Percentiles rank a stretch among this genome's conserved stretches.
phyloP scores from a whole-genome alignment of 2,329 filamentous ascomycete genomes.

The Cladophialophora chaetospira region DNA sequence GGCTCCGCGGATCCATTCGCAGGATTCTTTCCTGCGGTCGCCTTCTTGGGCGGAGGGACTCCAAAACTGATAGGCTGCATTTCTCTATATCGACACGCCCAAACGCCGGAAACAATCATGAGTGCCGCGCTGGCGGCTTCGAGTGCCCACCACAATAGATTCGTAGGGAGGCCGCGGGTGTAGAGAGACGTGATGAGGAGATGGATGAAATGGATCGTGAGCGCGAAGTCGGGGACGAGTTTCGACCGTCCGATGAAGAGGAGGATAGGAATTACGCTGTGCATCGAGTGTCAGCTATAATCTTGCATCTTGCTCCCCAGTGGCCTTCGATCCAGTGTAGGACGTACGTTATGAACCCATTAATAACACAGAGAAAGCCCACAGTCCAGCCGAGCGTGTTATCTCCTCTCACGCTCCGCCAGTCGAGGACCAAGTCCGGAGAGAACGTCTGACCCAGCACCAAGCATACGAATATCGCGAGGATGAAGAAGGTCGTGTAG shows the following conservation, averaged over 20 bases:
- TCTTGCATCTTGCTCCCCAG: background rate
- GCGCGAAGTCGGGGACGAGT: constrained; percentile 89
- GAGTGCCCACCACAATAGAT: constrained; percentile 83
- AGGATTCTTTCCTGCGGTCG: background rate
- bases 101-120: constrained; percentile 75
- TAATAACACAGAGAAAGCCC: constrained; percentile 67
- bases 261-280: constrained; percentile 79
- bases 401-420: constrained; percentile 65
- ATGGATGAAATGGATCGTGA: constrained; percentile 84
- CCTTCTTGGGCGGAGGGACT: constrained; percentile 42
- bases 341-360: constrained; percentile 64
- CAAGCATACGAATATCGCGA: constrained; percentile 69
- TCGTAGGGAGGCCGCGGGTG: constrained; percentile 71
- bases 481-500: constrained; percentile 61
- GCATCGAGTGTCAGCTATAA: background rate
- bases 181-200: constrained; percentile 77
- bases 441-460: constrained; percentile 64
- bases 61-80: constrained; percentile 86
- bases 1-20: background rate
- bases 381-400: constrained; percentile 71
- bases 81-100: constrained; percentile 90
- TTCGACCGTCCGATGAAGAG: constrained; percentile 85
- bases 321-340: background rate
- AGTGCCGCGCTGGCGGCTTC: constrained; percentile 62
- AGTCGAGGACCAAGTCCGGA: constrained; percentile 62